phyloP scores from a whole-genome alignment of 2,329 filamentous ascomycete genomes.

The Phoma sp. region DNA sequence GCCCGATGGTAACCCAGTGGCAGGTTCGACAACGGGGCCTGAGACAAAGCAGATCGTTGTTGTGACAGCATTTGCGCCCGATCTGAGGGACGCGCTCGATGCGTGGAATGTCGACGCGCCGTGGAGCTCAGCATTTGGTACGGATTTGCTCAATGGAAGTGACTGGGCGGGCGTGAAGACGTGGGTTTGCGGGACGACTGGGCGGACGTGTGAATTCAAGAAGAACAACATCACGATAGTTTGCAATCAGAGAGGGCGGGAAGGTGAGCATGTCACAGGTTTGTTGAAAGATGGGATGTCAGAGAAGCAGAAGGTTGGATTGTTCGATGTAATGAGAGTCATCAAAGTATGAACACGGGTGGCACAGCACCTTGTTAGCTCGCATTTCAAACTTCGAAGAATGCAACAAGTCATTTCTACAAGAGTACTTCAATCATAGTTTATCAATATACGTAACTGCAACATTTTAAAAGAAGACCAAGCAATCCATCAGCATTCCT shows the following conservation, averaged over 20 bases:
- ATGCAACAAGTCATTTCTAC: neutral
- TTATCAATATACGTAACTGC: no score
- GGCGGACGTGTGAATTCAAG: conserved; percentile 51
- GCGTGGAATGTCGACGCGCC: conserved; percentile 57
- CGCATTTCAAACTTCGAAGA: neutral
- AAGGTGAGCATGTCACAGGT: conserved; percentile 34
- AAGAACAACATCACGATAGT: conserved; percentile 45
- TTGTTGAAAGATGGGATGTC: conserved; percentile 32
- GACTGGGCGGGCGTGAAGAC: conserved; percentile 51
- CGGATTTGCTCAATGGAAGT: conserved; percentile 54
- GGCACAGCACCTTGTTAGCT: neutral
- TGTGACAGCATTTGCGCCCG: conserved; percentile 65
- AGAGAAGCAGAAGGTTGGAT: conserved; percentile 33
- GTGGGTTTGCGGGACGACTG: conserved; percentile 57
- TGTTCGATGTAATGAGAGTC: conserved; percentile 38
- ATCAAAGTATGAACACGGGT: conserved; percentile 19
- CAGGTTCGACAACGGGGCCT: neutral
- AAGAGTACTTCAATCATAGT: no score
- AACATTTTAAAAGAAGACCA: no score
- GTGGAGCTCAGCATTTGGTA: conserved; percentile 60
- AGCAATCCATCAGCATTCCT: no score
- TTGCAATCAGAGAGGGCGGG: conserved; percentile 55
- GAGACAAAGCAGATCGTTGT: conserved; percentile 51
- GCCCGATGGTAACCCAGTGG: conserved; percentile 3
- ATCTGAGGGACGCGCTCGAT: conserved; percentile 55